A percentile compares a stretch with the other conserved stretches of the same genome.
phyloP scores from a whole-genome alignment of 805 yeast species.

The Spathaspora boniae region DNA sequence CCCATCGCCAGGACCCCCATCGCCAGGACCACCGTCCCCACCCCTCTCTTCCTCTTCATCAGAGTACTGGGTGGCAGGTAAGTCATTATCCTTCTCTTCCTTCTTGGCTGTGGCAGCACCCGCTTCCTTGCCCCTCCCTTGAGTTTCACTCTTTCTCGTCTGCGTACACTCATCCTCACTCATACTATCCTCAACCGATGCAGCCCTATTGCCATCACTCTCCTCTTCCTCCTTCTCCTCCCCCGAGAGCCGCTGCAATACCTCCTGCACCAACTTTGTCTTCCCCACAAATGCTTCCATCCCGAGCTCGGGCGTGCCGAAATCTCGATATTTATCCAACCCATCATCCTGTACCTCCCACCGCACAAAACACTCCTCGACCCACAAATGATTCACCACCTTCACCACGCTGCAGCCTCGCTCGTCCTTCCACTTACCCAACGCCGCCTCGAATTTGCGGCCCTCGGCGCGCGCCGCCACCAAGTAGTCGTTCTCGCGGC shows the following conservation, averaged over 20 bases:
- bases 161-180: conserved; percentile 21
- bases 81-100: conserved; percentile 3
- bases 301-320: conserved; percentile 38
- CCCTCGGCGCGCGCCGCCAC: conserved; percentile 69
- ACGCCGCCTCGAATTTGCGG: conserved; percentile 70
- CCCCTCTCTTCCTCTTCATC: not conserved
- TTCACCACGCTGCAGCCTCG: conserved; percentile 32
- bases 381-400: conserved; percentile 80
- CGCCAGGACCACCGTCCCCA: conserved; percentile 3
- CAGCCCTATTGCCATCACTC: conserved; percentile 12
- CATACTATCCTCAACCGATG: conserved; percentile 27
- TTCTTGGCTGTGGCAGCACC: not conserved
- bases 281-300: conserved; percentile 51
- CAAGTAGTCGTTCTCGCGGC: conserved; percentile 65
- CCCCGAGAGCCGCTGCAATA: conserved; percentile 41
- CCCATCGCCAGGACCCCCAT: conserved; percentile 6
- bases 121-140: too few species aligned
- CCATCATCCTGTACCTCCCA: conserved; percentile 50
- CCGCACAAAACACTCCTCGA: conserved; percentile 68
- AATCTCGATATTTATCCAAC: conserved; percentile 44
- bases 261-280: conserved; percentile 41
- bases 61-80: conserved; percentile 6
- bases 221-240: conserved; percentile 7
- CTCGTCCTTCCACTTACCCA: conserved; percentile 50
- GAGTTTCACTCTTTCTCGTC: too few species aligned